These are phyloP conservation scores for Thelonectria discophora DNA, from an alignment of 2,329 filamentous ascomycete species.

Conservation along the genomic window DNA sequence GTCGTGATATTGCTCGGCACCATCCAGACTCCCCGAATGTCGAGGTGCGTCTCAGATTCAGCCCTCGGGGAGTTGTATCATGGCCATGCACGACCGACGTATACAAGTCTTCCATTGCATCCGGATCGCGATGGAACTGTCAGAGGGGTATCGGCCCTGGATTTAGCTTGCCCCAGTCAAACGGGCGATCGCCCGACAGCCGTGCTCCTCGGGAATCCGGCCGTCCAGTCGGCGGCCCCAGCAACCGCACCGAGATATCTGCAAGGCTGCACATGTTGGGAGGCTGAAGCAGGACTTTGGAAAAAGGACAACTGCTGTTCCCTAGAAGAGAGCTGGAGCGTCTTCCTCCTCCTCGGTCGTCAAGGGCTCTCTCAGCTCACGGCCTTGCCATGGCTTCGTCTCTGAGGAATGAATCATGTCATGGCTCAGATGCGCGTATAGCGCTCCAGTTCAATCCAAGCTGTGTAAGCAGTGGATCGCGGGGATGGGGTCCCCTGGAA, in stretches of 20 bases:
- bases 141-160: slow-evolving; percentile 1
- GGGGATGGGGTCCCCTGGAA: not conserved
- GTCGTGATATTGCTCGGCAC: not conserved
- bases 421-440: not conserved
- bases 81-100: not conserved
- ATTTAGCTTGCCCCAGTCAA: slow-evolving; percentile 7
- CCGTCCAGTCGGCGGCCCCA: slow-evolving; percentile 28
- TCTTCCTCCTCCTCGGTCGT: not conserved
- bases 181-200: slow-evolving; percentile 45
- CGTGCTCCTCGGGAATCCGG: slow-evolving; percentile 30
- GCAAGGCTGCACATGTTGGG: slow-evolving; percentile 23
- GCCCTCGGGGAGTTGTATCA: slow-evolving; percentile 14
- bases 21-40: slow-evolving; percentile 12
- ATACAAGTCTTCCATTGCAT: not conserved
- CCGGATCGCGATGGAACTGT: not conserved
- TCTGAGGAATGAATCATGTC: not conserved
- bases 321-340: not conserved
- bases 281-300: not conserved
- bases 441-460: not conserved
- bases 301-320: slow-evolving; percentile 1
- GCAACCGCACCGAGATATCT: slow-evolving; percentile 18
- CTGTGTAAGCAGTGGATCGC: not conserved
- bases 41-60: slow-evolving; percentile 8
- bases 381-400: not conserved
- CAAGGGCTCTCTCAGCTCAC: not conserved